Base-by-base conservation (phyloP, 106 monocot genomes). In the Cymbidium sinense region DNA sequence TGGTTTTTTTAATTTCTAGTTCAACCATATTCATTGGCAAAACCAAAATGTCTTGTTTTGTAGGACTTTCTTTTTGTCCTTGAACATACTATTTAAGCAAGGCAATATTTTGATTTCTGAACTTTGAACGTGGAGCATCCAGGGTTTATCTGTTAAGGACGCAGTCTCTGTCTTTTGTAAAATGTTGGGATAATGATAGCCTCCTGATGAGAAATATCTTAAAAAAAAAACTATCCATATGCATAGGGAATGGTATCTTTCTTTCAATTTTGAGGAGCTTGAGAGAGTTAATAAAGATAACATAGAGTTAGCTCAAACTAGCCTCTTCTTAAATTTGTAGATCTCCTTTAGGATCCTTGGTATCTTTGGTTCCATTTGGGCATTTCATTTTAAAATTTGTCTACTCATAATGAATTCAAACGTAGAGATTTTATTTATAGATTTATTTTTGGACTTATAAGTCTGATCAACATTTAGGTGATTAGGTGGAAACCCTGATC, bases 1-100 rank as follows among this genome's bases (percentile, higher is more conserved):
- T n/a, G n/a, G n/a, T n/a, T n/a, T n/a, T 74, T 41, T 43, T 44
- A 27, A 74, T 44, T 44, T 74, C 74, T 44, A 74, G 74, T 25
- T 73, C 0, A 74, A 43, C 44, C 71, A 39, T 71, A 39, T 35
- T 37, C 23, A 36, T 39, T 39, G 37, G 18, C 37, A 37, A 71
- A 30, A 67, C 33, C 31, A 67, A 28, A 30, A 31, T 31, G 8
- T 3, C 67, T 67, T 67, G 31, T 33, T 67, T 33, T 67, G 15
- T 33, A 31, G 12, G 31, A 1, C 15, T 67, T 30, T 67, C 15
- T 67, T 67, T 67, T 67, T 2, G 5, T 2, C 67, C n/a, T 33
- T 67, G 67, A 67, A 33, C 15, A 15, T 27, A 7, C 4, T 64
- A 13, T 15, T 31, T 30, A 67, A 58, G 5, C 21, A 58, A 4